Base-by-base conservation (phyloP, 768 basidiomycete species). In the Suillus ampliporus region DNA sequence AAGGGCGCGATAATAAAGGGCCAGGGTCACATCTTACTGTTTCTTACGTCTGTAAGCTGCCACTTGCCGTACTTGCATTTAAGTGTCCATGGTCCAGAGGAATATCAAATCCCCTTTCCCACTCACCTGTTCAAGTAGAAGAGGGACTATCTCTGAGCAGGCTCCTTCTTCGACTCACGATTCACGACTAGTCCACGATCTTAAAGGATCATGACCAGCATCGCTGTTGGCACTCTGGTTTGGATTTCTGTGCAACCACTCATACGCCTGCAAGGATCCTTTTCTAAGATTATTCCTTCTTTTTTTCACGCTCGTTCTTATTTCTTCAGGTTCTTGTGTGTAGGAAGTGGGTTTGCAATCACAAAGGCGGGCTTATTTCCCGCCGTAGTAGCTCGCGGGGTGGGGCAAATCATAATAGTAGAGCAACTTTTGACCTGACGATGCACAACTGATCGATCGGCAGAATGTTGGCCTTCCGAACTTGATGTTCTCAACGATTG, bases 401-500 rank as follows among this genome's bases (percentile, higher is more conserved):
- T 80, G 1, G 88, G 86, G 0, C 87, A 89, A 64, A 75, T 91
- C 8, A 71, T 86, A 34, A 73, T 92, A n/a, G 85, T 85, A 61
- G 58, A 70, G 51, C 3, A 34, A 26, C 47, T 35, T 60, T 26
- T 17, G 34, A 34, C 17, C 26, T 4, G 37, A 56, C 28, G 17
- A 41, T 40, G 23, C 26, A 40, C 11, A 19, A 26, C 38, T 56
- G 71, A 58, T 21, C 31, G 23, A 38, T 26, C 41, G 7, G 28
- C 51, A 46, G 43, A 28, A 38, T 28, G 10, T 53, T 26, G 44
- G 44, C 28, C 50, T 51, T 7, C 90, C 90, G 11, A 83, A 82
- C 66, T 80, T 91, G 15, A 74, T 91, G 78, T 90, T 92, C 72
- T 89, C 88, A 8, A 89, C 85, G 64, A 89, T 92, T 54, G 81